Evolutionary conservation across 2,329 filamentous ascomycete genomes (phyloP).

Genomic region (Colletotrichum sp.): DNA sequence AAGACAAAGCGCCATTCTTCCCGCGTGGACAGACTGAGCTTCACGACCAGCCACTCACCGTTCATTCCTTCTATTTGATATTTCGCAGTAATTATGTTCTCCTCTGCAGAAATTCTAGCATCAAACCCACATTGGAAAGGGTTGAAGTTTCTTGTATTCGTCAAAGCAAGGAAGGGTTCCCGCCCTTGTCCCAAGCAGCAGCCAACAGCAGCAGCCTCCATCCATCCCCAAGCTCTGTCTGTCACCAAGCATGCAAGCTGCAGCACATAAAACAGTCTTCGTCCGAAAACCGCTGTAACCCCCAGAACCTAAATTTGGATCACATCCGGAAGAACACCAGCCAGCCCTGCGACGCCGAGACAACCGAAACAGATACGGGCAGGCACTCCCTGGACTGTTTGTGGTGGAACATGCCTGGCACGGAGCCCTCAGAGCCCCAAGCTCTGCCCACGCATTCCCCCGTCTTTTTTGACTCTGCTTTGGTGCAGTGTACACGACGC

Average conservation of each 20-base stretch:
- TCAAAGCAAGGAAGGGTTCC: conserved; percentile 8
- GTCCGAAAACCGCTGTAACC: conserved; percentile 11
- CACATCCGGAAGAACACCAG: neutral
- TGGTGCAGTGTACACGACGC: neutral
- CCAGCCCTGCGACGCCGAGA: conserved; percentile 6
- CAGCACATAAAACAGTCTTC: conserved; percentile 17
- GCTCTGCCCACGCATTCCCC: neutral
- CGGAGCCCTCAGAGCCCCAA: neutral
- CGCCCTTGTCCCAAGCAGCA: neutral
- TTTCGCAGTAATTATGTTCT: neutral
- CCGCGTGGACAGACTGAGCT: neutral
- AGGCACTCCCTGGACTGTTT: neutral
- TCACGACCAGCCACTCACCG: neutral
- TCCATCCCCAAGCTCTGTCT: neutral
- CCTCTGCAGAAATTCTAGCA: neutral
- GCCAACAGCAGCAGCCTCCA: neutral
- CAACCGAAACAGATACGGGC: conserved; percentile 10
- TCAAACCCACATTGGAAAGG: neutral
- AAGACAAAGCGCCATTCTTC: neutral
- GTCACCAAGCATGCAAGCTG: conserved; percentile 16
- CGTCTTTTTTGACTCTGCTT: neutral
- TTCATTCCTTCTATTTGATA: neutral
- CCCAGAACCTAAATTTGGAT: conserved; percentile 2
- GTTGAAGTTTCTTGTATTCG: neutral
- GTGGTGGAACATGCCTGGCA: neutral